A percentile compares a stretch with the other conserved stretches of the same genome.
Conservation (phyloP, 257 asterid species). For the Mentha longifolia region DNA sequence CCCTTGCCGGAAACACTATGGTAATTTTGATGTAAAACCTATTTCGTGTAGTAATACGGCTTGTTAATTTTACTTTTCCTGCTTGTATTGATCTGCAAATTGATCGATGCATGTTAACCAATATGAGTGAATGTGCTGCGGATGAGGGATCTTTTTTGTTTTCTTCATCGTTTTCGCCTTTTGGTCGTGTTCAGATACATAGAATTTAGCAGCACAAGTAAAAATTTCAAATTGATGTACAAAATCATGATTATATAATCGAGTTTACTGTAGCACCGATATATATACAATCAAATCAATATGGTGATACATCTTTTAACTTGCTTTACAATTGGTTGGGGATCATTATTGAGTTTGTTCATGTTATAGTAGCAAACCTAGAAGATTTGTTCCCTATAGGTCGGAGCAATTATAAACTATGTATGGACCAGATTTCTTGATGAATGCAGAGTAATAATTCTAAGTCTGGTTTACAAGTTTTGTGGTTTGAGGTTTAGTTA, state of each 20-base stretch:
- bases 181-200: neutral
- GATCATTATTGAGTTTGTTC: neutral
- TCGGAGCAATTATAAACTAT: too few relatives aligned
- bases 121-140: neutral
- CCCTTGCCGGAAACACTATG: slow-evolving; percentile 22
- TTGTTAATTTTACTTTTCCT: neutral
- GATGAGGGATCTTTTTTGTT: slow-evolving; percentile 5
- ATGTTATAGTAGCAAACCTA: neutral
- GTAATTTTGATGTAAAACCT: slow-evolving; percentile 22
- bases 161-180: neutral
- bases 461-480: neutral
- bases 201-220: neutral
- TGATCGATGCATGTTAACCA: neutral
- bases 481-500: neutral
- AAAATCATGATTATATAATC: neutral
- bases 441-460: neutral
- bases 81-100: slow-evolving; percentile 8
- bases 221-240: slow-evolving; percentile 1
- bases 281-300: neutral
- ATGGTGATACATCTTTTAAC: neutral
- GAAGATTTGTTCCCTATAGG: neutral
- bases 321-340: neutral
- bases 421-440: too few relatives aligned
- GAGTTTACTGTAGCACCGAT: neutral
- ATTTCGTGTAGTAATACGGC: neutral